Evolutionary conservation across 2,329 filamentous ascomycete species (phyloP).

Genomic region (Gremmenia infestans): DNA sequence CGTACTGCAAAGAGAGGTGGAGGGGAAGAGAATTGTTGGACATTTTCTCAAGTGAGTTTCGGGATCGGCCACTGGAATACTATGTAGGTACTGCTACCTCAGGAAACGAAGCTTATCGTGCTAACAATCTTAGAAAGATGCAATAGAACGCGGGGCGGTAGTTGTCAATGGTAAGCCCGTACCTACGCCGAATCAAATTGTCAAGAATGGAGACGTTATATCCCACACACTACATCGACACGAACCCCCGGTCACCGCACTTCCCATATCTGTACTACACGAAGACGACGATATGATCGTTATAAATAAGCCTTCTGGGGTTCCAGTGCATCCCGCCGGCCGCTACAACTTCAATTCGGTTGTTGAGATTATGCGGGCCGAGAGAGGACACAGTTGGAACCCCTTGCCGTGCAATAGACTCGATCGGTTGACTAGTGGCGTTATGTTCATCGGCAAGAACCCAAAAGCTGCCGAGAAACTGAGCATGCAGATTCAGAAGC

Average conservation of each 20-base stretch:
- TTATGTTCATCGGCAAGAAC: slow-evolving; percentile 97
- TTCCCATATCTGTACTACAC: slow-evolving; percentile 76
- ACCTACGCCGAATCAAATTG: slow-evolving; percentile 57
- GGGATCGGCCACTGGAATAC: slow-evolving; percentile 80
- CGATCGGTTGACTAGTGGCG: slow-evolving; percentile 86
- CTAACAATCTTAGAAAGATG: slow-evolving; percentile 50
- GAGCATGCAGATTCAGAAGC: slow-evolving; percentile 67
- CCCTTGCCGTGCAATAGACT: slow-evolving; percentile 82
- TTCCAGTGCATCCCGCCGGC: slow-evolving; percentile 92
- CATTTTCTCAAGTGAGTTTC: slow-evolving; percentile 87
- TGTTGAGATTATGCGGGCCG: slow-evolving; percentile 84
- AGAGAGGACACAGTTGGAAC: slow-evolving; percentile 52
- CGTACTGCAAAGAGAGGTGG: slow-evolving; percentile 92
- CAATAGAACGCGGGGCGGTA: slow-evolving; percentile 76
- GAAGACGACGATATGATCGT: slow-evolving; percentile 93
- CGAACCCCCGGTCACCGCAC: slow-evolving; percentile 84
- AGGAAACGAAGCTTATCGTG: background rate
- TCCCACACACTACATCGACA: slow-evolving; percentile 93
- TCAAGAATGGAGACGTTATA: slow-evolving; percentile 86
- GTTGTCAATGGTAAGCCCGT: slow-evolving; percentile 72
- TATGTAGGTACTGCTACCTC: slow-evolving; percentile 55
- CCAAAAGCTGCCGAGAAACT: slow-evolving; percentile 73
- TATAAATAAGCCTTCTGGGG: slow-evolving; percentile 92
- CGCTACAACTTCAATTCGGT: slow-evolving; percentile 95
- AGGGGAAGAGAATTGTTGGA: slow-evolving; percentile 74